These are phyloP conservation scores for Sordariomycetes sp. DNA, from an alignment of 2,329 filamentous ascomycete genomes.

Conservation along the genomic window DNA sequence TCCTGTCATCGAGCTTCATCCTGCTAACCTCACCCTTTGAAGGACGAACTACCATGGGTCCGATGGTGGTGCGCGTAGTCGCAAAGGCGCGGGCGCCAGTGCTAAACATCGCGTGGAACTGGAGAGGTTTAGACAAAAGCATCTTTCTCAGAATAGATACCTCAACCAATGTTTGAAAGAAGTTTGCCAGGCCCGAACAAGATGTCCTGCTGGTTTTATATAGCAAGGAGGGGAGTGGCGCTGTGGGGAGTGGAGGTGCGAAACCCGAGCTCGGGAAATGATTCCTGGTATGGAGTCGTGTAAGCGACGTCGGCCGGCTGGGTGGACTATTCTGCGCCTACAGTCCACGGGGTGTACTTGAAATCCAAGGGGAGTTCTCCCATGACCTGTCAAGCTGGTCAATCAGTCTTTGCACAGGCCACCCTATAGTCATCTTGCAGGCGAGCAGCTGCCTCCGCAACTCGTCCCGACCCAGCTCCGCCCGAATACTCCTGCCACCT, in stretches of 20 bases:
- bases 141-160: too few relatives aligned
- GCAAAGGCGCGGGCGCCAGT: too few relatives aligned
- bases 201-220: too few relatives aligned
- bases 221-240: too few relatives aligned
- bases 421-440: constrained; percentile 24
- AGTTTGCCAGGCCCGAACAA: too few relatives aligned
- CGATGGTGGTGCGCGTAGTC: not conserved
- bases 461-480: constrained; percentile 17
- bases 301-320: too few relatives aligned
- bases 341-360: too few relatives aligned
- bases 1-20: constrained; percentile 30
- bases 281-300: not conserved
- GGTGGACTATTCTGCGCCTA: too few relatives aligned
- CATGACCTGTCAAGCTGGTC: constrained; percentile 17
- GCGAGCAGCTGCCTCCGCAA: constrained; percentile 19
- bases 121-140: not conserved
- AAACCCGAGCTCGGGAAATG: constrained; percentile 1
- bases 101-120: too few relatives aligned
- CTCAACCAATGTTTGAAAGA: too few relatives aligned
- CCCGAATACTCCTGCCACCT: constrained; percentile 21
- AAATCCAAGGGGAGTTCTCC: too few relatives aligned
- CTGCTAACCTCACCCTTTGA: constrained; percentile 23
- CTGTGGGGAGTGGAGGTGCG: too few relatives aligned
- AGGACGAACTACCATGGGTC: not conserved
- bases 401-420: constrained; percentile 27